A percentile compares a stretch with the other conserved stretches of the same genome.
phyloP scores from a whole-genome alignment of 495 filamentous ascomycete genomes.

The Tuber borchii region DNA sequence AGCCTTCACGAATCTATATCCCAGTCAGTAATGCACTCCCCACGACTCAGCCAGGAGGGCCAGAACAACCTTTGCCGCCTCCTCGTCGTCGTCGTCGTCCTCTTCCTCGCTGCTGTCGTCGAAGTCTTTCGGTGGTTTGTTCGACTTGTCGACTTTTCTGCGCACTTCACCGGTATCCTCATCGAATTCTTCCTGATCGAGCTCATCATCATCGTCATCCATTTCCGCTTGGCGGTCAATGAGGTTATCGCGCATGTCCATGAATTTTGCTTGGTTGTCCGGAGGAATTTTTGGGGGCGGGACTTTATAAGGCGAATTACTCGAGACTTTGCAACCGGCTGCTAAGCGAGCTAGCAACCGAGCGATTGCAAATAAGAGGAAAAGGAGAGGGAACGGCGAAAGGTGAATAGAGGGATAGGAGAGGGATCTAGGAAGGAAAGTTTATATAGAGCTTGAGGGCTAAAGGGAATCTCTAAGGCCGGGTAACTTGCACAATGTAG shows the following conservation, averaged over 20 bases:
- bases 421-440: not conserved
- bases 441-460: not conserved
- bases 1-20: slow-evolving; percentile 75
- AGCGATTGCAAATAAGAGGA: not conserved
- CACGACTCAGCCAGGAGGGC: not conserved
- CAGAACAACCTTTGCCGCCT: slow-evolving; percentile 50
- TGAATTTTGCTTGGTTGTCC: slow-evolving; percentile 37
- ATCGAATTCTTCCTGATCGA: slow-evolving; percentile 74
- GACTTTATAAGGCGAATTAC: not conserved
- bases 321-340: not conserved
- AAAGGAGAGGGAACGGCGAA: not conserved
- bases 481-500: not conserved
- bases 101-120: slow-evolving; percentile 93
- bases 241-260: slow-evolving; percentile 67
- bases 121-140: slow-evolving; percentile 46
- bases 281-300: not conserved
- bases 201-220: slow-evolving; percentile 68
- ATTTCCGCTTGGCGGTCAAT: slow-evolving; percentile 79
- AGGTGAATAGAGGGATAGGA: not conserved
- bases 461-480: not conserved
- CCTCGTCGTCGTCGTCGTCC: slow-evolving; percentile 91
- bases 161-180: slow-evolving; percentile 66
- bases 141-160: slow-evolving; percentile 46
- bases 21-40: slow-evolving; percentile 34
- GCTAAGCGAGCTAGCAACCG: not conserved